Evolutionary conservation across 805 yeast species (phyloP).

Genomic region (Saccharomyces mikatae): DNA sequence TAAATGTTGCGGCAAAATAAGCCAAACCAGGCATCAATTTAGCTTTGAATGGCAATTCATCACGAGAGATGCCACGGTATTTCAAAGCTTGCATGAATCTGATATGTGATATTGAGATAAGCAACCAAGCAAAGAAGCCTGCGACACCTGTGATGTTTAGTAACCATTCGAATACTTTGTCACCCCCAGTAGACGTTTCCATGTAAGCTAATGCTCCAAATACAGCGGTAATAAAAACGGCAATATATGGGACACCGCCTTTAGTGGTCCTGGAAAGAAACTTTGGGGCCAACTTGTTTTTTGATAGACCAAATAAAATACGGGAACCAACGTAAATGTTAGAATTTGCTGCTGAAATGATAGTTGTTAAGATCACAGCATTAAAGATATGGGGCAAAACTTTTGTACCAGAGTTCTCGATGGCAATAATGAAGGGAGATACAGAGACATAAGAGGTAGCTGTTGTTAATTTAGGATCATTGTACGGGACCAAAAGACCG

Average conservation of each 20-base stretch:
- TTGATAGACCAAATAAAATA: constrained; percentile 57
- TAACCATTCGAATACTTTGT: constrained; percentile 61
- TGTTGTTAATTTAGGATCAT: constrained; percentile 45
- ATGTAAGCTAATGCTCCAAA: constrained; percentile 62
- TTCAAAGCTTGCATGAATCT: constrained; percentile 62
- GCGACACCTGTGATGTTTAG: constrained; percentile 70
- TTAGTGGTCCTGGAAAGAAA: constrained; percentile 42
- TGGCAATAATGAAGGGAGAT: constrained; percentile 70
- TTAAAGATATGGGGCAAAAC: constrained; percentile 64
- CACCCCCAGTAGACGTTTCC: constrained; percentile 45
- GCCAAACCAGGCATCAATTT: constrained; percentile 60
- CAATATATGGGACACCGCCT: constrained; percentile 53
- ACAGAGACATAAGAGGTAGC: constrained; percentile 38
- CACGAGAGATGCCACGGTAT: constrained; percentile 56
- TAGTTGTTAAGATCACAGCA: constrained; percentile 58
- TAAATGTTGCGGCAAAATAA: constrained; percentile 49
- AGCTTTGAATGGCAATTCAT: constrained; percentile 68
- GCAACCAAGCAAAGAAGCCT: constrained; percentile 67
- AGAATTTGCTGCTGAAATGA: constrained; percentile 75
- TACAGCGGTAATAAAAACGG: constrained; percentile 49
- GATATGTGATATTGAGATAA: constrained; percentile 55
- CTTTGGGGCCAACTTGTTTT: constrained; percentile 49
- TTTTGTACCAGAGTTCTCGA: constrained; percentile 57
- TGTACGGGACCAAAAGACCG: constrained; percentile 61
- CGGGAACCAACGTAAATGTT: constrained; percentile 67